Conservation (phyloP, 2,329 filamentous ascomycete species). For the Trichoderma sp. region DNA sequence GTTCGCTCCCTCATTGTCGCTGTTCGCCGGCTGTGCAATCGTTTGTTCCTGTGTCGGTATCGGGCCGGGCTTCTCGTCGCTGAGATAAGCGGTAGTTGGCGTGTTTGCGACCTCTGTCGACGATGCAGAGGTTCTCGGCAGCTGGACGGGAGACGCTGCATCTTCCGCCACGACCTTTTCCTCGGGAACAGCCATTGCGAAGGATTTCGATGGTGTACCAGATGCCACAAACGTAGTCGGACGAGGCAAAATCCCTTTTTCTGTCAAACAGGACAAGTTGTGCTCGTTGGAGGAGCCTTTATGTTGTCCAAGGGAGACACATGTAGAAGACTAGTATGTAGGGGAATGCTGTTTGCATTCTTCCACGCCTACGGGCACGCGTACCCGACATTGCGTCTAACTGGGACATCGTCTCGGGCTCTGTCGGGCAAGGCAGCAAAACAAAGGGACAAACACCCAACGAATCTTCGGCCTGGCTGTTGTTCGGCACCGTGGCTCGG, state of each 20-base stretch:
- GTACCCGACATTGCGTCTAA: not conserved
- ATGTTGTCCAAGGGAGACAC: not conserved
- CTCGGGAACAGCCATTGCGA: constrained; percentile 8
- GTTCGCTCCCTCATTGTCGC: constrained; percentile 30
- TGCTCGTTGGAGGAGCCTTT: not conserved
- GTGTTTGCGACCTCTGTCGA: not conserved
- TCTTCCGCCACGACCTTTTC: constrained; percentile 9
- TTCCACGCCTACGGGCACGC: not conserved
- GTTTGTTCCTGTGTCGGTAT: not conserved
- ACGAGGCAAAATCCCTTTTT: not conserved
- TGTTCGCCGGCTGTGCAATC: constrained; percentile 6
- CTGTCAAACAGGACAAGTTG: not conserved
- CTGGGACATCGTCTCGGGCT: not conserved
- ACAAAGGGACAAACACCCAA: not conserved
- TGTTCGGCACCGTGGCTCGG: not conserved
- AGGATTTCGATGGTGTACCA: not conserved
- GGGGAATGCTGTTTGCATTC: not conserved
- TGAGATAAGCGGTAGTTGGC: not conserved
- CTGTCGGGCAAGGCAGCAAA: not conserved
- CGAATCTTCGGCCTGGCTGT: not conserved
- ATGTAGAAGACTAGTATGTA: not conserved
- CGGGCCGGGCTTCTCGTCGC: not conserved
- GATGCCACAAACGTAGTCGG: not conserved
- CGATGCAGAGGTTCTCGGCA: not conserved
- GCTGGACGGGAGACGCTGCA: not conserved